These are phyloP conservation scores for Lenzites betulinus DNA, from an alignment of 768 basidiomycete species.

Conservation along the genomic window DNA sequence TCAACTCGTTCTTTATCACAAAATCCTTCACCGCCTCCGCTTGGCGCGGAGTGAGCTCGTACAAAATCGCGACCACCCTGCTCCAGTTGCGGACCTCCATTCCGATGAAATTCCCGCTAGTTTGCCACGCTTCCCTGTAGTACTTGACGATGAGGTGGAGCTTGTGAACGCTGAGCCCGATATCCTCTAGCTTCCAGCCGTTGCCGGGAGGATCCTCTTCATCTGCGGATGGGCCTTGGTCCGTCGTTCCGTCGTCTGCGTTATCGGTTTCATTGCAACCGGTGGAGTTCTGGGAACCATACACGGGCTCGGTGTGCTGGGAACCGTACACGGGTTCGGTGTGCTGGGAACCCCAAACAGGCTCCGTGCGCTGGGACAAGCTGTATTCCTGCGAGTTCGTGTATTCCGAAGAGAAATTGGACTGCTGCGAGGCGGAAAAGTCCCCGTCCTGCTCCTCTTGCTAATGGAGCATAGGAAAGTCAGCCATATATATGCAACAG, in stretches of 20 bases:
- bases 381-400: too few species aligned
- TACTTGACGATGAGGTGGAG: neutral
- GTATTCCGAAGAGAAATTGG: neutral
- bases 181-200: too few species aligned
- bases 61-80: neutral
- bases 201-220: too few species aligned
- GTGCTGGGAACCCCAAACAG: too few species aligned
- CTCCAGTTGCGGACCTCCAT: neutral
- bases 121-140: neutral
- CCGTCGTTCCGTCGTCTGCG: too few species aligned
- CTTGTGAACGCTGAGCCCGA: too few species aligned
- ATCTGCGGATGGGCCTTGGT: too few species aligned
- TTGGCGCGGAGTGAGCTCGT: neutral
- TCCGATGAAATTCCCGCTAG: neutral
- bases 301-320: neutral
- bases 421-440: neutral
- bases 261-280: too few species aligned
- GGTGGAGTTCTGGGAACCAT: neutral
- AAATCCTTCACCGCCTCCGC: neutral
- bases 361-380: too few species aligned
- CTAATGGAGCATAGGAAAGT: neutral
- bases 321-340: too few species aligned
- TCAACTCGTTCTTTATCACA: neutral
- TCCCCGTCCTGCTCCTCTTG: constrained; percentile 9
- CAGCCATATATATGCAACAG: neutral